Conservation (phyloP, 2,329 filamentous ascomycete genomes). For the Cercospora sp. region DNA sequence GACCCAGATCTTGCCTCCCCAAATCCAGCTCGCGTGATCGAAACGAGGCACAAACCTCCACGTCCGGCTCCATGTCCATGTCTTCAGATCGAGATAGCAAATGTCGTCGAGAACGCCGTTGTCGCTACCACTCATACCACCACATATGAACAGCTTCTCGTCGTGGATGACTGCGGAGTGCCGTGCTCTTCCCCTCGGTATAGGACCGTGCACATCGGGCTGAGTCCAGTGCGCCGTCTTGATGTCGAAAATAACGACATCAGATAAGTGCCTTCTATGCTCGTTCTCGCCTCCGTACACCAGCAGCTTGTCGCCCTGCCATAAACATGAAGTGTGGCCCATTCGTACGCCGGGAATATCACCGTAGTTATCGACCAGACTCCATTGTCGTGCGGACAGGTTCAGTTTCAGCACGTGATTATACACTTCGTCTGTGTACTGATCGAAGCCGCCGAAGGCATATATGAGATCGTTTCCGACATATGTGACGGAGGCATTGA, state of each 20-base stretch:
- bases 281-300: slow-evolving; percentile 99
- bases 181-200: slow-evolving; percentile 85
- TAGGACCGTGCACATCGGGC: slow-evolving; percentile 77
- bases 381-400: slow-evolving; percentile 87
- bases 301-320: slow-evolving; percentile 90
- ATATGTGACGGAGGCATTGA: slow-evolving; percentile 92
- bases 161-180: slow-evolving; percentile 94
- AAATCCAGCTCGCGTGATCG: slow-evolving; percentile 93
- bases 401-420: slow-evolving; percentile 94
- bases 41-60: slow-evolving; percentile 96
- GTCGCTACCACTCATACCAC: slow-evolving; percentile 91
- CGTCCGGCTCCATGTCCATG: slow-evolving; percentile 93
- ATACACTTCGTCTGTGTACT: slow-evolving; percentile 98
- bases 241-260: slow-evolving; percentile 93
- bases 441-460: slow-evolving; percentile 96
- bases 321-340: slow-evolving; percentile 96
- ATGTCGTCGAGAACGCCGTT: slow-evolving; percentile 94
- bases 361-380: slow-evolving; percentile 94
- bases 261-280: slow-evolving; percentile 90
- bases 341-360: slow-evolving; percentile 96
- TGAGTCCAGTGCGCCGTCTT: slow-evolving; percentile 95
- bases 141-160: slow-evolving; percentile 93
- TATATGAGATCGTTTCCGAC: slow-evolving; percentile 97
- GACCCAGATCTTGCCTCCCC: slow-evolving; percentile 90
- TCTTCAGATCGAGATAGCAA: slow-evolving; percentile 94